Percentiles rank a stretch among this genome's conserved stretches.
phyloP scores from a whole-genome alignment of 1,139 yeast genomes.

The Geotrichum candidum region DNA sequence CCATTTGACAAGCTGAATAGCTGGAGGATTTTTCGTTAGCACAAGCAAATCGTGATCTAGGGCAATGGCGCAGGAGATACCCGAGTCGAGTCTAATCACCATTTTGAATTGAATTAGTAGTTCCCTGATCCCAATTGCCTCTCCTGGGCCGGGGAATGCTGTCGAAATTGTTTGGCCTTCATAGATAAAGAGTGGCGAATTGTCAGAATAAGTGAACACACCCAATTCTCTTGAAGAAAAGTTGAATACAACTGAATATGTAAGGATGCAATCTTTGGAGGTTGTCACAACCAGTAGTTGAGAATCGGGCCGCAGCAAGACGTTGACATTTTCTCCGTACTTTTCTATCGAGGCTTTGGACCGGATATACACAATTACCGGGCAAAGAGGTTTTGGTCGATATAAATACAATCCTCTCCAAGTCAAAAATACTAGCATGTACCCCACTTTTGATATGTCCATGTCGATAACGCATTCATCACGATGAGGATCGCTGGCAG shows the following conservation, averaged over 20 bases:
- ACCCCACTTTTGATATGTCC: slow-evolving; percentile 22
- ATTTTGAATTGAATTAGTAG: slow-evolving; percentile 28
- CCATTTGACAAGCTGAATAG: slow-evolving; percentile 32
- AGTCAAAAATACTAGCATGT: slow-evolving; percentile 21
- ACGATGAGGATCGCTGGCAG: slow-evolving; percentile 11
- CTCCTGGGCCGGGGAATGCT: slow-evolving; percentile 39
- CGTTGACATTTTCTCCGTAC: slow-evolving; percentile 30
- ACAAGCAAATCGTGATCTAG: slow-evolving; percentile 32
- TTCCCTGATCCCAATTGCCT: slow-evolving; percentile 37
- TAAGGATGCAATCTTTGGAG: slow-evolving; percentile 27
- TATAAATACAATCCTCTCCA: slow-evolving; percentile 23
- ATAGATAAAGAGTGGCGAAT: slow-evolving; percentile 17
- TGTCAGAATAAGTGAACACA: slow-evolving; percentile 17
- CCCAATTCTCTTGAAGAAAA: slow-evolving; percentile 14
- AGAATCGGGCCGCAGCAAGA: slow-evolving; percentile 34
- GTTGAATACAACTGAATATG: slow-evolving; percentile 27
- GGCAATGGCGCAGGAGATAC: slow-evolving; percentile 27
- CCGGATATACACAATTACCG: slow-evolving; percentile 33
- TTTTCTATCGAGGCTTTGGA: slow-evolving; percentile 28
- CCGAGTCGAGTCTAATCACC: slow-evolving; percentile 31
- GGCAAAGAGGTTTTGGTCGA: slow-evolving; percentile 30
- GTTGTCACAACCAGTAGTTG: slow-evolving; percentile 33
- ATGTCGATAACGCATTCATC: slow-evolving; percentile 19
- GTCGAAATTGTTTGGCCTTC: slow-evolving; percentile 21
- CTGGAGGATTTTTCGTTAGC: slow-evolving; percentile 30